These are phyloP conservation scores for Trichoderma afroharzianum DNA, from an alignment of 2,329 filamentous ascomycete genomes.

Conservation along the genomic window DNA sequence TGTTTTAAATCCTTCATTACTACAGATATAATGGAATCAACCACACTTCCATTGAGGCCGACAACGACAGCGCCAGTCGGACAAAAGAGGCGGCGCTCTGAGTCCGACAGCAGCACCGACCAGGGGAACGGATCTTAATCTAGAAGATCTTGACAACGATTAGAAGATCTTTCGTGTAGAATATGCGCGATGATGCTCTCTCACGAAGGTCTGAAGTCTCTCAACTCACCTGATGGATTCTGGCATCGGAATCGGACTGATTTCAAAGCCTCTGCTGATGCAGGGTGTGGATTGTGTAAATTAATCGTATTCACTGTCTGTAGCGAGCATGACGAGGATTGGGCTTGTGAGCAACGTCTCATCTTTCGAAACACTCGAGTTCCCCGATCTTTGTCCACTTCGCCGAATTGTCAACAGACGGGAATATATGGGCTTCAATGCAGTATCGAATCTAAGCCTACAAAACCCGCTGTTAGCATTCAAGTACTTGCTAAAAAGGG, in stretches of 20 bases:
- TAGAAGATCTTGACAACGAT: neutral
- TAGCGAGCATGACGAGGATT: neutral
- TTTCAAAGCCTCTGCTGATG: neutral
- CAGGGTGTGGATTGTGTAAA: neutral
- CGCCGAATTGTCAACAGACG: neutral
- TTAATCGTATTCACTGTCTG: neutral
- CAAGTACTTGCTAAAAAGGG: neutral
- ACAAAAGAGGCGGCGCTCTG: neutral
- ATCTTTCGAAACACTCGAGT: neutral
- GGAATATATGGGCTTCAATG: neutral
- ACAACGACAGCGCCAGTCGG: neutral
- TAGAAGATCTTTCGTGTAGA: neutral
- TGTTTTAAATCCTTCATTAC: neutral
- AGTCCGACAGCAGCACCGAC: neutral
- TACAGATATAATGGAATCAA: neutral
- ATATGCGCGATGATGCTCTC: neutral
- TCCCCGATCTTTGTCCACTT: neutral
- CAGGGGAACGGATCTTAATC: too few relatives aligned
- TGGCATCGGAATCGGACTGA: neutral
- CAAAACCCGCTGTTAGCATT: neutral
- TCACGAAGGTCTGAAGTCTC: neutral
- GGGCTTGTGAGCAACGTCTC: neutral
- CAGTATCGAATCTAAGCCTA: neutral
- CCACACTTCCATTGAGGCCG: neutral
- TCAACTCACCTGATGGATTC: neutral